phyloP scores from a whole-genome alignment of 2,329 filamentous ascomycete genomes.

The Fusarium musae region DNA sequence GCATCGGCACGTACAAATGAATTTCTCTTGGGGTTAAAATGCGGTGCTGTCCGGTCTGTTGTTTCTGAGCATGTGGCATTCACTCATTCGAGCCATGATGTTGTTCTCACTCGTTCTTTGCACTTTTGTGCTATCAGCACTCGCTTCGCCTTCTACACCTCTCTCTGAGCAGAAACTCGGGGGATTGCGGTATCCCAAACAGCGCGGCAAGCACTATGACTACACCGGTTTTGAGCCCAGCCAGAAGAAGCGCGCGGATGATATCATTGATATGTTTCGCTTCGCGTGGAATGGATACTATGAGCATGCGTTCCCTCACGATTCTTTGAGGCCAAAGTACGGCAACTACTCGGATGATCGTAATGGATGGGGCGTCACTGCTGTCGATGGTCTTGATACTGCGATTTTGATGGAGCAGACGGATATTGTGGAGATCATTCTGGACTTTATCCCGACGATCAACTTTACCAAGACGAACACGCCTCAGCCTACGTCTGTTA shows the following conservation, averaged over 20 bases:
- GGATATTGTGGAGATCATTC: slow-evolving; percentile 14
- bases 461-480: slow-evolving; percentile 11
- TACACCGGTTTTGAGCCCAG: slow-evolving; percentile 18
- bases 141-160: not conserved
- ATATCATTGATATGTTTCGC: slow-evolving; percentile 17
- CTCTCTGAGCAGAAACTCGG: not conserved
- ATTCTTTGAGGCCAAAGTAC: slow-evolving; percentile 10
- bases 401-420: slow-evolving; percentile 25
- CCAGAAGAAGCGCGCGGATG: slow-evolving; percentile 11
- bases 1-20: not conserved
- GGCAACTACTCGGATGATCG: slow-evolving; percentile 11
- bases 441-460: slow-evolving; percentile 11
- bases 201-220: slow-evolving; percentile 9
- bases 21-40: not conserved
- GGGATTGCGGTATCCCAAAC: not conserved
- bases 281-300: slow-evolving; percentile 23
- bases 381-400: slow-evolving; percentile 20
- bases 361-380: slow-evolving; percentile 24
- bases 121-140: not conserved
- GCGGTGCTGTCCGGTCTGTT: not conserved
- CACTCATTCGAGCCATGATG: not conserved
- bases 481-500: slow-evolving; percentile 53
- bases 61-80: not conserved
- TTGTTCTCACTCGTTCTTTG: not conserved
- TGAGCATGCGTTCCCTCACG: slow-evolving; percentile 2